Percentiles rank a stretch among this genome's conserved stretches.
Conservation (phyloP, 148 eudicot genomes). For the Diospyros kaki region DNA sequence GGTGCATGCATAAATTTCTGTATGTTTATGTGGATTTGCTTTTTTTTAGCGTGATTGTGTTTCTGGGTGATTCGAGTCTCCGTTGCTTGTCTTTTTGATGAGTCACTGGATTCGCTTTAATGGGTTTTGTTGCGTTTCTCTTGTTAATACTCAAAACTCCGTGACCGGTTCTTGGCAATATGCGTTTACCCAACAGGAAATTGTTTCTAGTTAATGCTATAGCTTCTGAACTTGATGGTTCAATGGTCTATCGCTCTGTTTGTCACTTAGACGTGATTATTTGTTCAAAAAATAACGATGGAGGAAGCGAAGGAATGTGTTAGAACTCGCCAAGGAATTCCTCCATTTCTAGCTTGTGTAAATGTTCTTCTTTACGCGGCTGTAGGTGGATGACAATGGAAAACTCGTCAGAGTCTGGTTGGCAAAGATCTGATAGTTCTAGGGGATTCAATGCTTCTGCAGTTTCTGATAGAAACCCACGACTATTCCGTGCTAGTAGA, state of each 20-base stretch:
- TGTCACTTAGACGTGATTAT: constrained; percentile 15
- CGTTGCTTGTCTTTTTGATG: background rate
- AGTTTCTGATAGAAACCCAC: constrained; percentile 49
- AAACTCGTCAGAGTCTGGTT: constrained; percentile 68
- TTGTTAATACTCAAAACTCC: background rate
- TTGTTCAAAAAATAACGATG: constrained; percentile 17
- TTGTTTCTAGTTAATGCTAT: background rate
- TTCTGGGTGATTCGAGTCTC: background rate
- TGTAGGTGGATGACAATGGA: constrained; percentile 50
- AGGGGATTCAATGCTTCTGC: constrained; percentile 58
- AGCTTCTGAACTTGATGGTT: constrained; percentile 10
- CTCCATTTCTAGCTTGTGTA: constrained; percentile 13
- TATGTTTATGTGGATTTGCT: background rate
- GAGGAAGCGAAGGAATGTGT: constrained; percentile 21
- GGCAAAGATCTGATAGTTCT: constrained; percentile 53
- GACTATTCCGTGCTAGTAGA: constrained; percentile 31
- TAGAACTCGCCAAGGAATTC: constrained; percentile 15
- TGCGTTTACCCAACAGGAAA: constrained; percentile 13
- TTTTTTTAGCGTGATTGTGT: background rate
- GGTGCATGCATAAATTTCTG: background rate
- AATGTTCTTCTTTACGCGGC: constrained; percentile 20
- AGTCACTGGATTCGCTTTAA: background rate
- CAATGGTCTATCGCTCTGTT: constrained; percentile 1
- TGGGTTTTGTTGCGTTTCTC: constrained; percentile 2
- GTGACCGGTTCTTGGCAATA: constrained; percentile 4